Base-by-base conservation (phyloP, 2,329 filamentous ascomycete genomes). In the Trichoderma oligosporum region DNA sequence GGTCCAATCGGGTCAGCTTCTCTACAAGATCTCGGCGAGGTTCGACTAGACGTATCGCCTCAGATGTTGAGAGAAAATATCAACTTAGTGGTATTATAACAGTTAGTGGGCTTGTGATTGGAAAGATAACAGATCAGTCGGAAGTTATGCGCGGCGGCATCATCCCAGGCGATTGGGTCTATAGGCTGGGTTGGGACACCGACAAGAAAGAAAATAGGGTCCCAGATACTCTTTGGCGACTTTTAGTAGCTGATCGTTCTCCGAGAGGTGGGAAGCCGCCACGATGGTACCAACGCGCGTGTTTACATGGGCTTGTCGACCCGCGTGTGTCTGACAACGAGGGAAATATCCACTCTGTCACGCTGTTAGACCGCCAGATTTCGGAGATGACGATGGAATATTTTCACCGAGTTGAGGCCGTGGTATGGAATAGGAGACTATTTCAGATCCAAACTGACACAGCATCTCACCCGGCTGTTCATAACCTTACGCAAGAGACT, bases 101-200 rank as follows among this genome's bases (percentile, higher is more conserved):
- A 7, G 46, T 38, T 11, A 12, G 29, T 4, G 46, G 46, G 11
- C 14, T 49, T 36, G 12, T 35, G 31, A 18, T 49, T 25, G 46
- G 46, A 4, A 8, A 24, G 11, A 49, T 49, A 4, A 49, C 8
- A 12, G 14, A 25, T 8, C 46, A 49, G 14, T 49, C 46, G 3
- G 46, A 49, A n/a, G 46, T 49, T n/a, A 36, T 49, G 29, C 46
- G 46, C 8, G 46, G 46, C 7, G 46, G 46, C 31, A 49, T 49
- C 31, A 49, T 49, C 22, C 46, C 46, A 12, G 46, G 46, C 18
- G 46, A 49, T 3, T 49, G 46, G 46, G 31, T 49, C 31, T 20
- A 6, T 22, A 29, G 46, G 16, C 29, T 49, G 29, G 46, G 46
- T 29, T 49, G 46, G 46, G 20, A n/a, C 3, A 18, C 29, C 14